Evolutionary conservation across 1,284 basidiomycete species (phyloP).

Genomic region (Cryptococcus deneoformans): DNA sequence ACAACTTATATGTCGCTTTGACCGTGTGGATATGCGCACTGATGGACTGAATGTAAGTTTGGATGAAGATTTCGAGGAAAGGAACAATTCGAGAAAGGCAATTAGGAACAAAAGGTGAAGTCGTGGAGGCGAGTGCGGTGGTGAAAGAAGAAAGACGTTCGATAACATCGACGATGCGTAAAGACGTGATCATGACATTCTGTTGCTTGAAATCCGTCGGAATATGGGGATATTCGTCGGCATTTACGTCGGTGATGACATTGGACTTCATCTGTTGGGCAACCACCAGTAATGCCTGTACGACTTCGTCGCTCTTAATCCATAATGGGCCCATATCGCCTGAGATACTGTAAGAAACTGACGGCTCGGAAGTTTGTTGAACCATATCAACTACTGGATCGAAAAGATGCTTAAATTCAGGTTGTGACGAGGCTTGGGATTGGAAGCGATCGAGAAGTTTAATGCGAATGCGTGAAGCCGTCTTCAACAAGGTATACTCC

Average conservation of each 20-base stretch:
- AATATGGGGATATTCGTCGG: constrained; percentile 38
- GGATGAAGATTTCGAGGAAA: constrained; percentile 55
- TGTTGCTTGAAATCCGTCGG: constrained; percentile 28
- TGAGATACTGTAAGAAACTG: no score
- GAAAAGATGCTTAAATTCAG: constrained; percentile 56
- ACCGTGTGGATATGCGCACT: constrained; percentile 44
- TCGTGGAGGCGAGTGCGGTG: constrained; percentile 7
- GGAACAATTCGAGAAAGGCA: constrained; percentile 37
- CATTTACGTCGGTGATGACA: constrained; percentile 9
- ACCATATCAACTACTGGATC: constrained; percentile 57
- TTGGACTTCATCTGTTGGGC: constrained; percentile 59
- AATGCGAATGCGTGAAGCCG: constrained; percentile 4
- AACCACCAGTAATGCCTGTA: constrained; percentile 63
- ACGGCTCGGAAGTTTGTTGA: neutral
- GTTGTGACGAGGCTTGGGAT: constrained; percentile 28
- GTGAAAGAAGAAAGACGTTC: constrained; percentile 31
- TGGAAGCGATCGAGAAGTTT: constrained; percentile 7
- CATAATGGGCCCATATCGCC: constrained; percentile 15
- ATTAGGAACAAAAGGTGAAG: constrained; percentile 7
- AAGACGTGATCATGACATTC: constrained; percentile 20
- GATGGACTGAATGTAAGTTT: constrained; percentile 54
- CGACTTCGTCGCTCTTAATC: constrained; percentile 50
- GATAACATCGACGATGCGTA: constrained; percentile 42
- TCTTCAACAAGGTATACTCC: constrained; percentile 18
- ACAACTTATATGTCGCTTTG: constrained; percentile 80